Evolutionary conservation across 441 rosid species (phyloP), one percentile per base, ranked within the genome.

Genomic region (Brassica balearica): DNA sequence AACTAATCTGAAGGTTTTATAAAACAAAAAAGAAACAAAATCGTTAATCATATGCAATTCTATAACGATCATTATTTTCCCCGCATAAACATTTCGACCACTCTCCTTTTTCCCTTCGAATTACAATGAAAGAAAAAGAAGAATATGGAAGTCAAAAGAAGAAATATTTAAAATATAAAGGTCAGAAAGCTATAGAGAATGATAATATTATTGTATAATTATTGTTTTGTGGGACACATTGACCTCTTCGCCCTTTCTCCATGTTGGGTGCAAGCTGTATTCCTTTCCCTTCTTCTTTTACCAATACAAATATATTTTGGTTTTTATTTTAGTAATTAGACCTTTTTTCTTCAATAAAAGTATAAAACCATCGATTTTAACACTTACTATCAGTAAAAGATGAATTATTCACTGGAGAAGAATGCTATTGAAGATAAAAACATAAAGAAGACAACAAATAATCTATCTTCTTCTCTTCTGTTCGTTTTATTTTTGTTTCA

Each of bases 191-290:
- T 80, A 80, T 76, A 81, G 80, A 75, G 79, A 79, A 69, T 74
- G 71, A 80, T 85, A 80, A 74, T 82, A 84, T 84, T 81, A 86
- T 89, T 86, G 84, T 75, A 81, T 85, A 86, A 85, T 89, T 85
- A 88, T 90, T 90, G 85, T 77, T 83, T 84, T 80, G 82, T 60
- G 93, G 90, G 89, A 76, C 89, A 80, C 68, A 73, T 68, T 72
- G 85, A 81, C 75, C 75, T 84, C 72, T 74, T 68, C 27, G 36
- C 32, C 70, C 67, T 84, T 80, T 83, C 66, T 86, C 71, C 72
- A 43, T 80, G 82, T 85, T 78, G 84, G 85, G 86, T 84, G 92
- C 88, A 85, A 85, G 91, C 97, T 92, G 91, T 90, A 84, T 84
- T 82, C 87, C 85, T 85, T 84, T 38, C 66, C 38, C 19, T 5